Evolutionary conservation across 805 yeast species (phyloP), one percentile per base, ranked within the genome.

Genomic region (Myxozyma vanderwaltii): DNA sequence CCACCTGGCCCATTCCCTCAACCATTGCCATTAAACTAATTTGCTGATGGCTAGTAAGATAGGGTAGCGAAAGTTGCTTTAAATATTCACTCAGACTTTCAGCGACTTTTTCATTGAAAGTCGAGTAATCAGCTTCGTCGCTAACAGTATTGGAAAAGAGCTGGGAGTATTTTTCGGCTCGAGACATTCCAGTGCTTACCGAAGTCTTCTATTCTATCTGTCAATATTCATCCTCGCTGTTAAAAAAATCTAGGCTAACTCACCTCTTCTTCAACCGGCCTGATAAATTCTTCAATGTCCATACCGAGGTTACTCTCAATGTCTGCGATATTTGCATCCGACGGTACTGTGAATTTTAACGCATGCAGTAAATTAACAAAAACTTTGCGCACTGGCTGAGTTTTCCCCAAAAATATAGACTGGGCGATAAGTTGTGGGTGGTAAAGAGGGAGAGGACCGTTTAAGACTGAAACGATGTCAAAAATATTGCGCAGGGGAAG

Each of bases 401-500:
- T 63, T 62, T 86, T 84, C 27, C 85, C 86, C 64, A 83, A 80
- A 67, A 86, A 84, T 19, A 91, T 71, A 3, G 85, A 76, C 71
- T 91, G 96, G 46, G 90, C 85, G 49, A 91, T 72, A 54, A 89
- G 80, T 71, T 91, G 96, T 0, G 98, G 98, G 69, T 92, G 97
- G 67, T 89, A 91, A 0, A 90, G 74, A 0, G 97, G 97, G 15
- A 92, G 72, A 0, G 95, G 94, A 33, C 97, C 97, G 74, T 91
- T 91, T 56, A 91, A 74, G 3, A 91, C 85, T 15, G 89, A 76
- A 51, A 86, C 88, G 58, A 91, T 77, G 65, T 86, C 87, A 59
- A 88, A 80, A 1, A 91, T 80, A 24, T 72, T 72, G 19, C 63
- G 60, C 10, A 68, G 51, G 1, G 61, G 56, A 24, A 73, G 64